Evolutionary conservation across 2,329 filamentous ascomycete species (phyloP), one percentile per base, ranked within the genome.

Genomic region (Talaromyces sp.): DNA sequence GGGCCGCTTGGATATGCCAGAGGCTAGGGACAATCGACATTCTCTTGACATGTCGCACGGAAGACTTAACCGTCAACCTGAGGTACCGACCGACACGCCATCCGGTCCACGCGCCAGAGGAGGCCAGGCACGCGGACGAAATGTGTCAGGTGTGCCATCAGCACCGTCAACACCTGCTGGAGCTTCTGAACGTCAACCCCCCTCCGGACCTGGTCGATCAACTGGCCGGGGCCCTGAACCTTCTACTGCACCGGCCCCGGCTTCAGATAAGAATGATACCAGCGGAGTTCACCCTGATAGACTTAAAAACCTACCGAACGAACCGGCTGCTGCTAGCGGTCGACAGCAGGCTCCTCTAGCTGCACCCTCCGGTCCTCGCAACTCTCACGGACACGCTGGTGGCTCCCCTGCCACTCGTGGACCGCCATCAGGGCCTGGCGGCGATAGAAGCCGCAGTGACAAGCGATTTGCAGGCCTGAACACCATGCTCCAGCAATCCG

Each of bases 201-300:
- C 79, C 9, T 78, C 74, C 27, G 78, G 79, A 4, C 77, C 79
- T 29, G 65, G 69, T 32, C 74, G 77, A 58, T 69, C 74, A 48
- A 70, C 72, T 26, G 75, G 74, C 11, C 71, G 70, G 56, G 64
- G 70, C 29, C 60, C 70, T 9, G 58, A 63, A 46, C 26, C 27
- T 52, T 43, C 69, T n/a, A 65, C 67, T 31, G 60, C 68, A 12
- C 68, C 75, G 17, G 71, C 75, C 46, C 69, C 74, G 7, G 68
- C 71, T 31, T 56, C 68, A 11, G 72, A 72, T 10, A 67, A 64
- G 32, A 64, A 70, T 48, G 76, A 79, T 38, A 69, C 74, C 17
- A 70, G 74, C 24, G 80, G 81, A 32, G 77, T 85, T 52, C 82
- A 85, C 66, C 82, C 82, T 11, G 83, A 83, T 65, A 77, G 83